phyloP scores from a whole-genome alignment of 176 grass and related monocot genomes.

The Carex scoparia region DNA sequence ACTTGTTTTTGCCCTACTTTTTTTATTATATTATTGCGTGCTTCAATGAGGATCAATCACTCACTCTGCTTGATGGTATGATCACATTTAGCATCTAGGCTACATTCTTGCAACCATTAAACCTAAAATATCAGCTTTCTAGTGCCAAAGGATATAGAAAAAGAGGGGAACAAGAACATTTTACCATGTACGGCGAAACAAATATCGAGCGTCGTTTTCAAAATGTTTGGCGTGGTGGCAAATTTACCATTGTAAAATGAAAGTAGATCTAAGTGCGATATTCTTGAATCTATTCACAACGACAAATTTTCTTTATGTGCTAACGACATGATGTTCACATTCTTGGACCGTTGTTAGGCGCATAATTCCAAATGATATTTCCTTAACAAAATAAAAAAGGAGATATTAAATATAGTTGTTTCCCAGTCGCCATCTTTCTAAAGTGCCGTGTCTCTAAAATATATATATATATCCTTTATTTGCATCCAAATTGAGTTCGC shows the following conservation, averaged over 20 bases:
- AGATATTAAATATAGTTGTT: background rate
- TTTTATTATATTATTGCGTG: no score
- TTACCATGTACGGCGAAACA: background rate
- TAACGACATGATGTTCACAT: constrained; percentile 8
- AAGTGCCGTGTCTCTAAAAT: background rate
- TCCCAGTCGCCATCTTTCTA: background rate
- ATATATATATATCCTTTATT: background rate
- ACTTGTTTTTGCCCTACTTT: no score
- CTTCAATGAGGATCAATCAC: no score
- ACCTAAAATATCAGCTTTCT: no score
- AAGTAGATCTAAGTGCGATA: background rate
- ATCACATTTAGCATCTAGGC: no score
- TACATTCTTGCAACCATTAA: no score
- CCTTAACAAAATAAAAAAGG: background rate
- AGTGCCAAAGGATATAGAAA: no score
- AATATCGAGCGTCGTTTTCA: background rate
- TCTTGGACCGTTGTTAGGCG: background rate
- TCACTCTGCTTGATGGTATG: no score
- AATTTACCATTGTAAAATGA: background rate
- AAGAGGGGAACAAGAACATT: background rate
- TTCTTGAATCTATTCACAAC: background rate
- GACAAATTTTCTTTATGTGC: background rate
- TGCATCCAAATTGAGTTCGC: background rate
- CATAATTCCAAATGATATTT: constrained; percentile 13
- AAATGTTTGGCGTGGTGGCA: background rate